Evolutionary conservation across 2,329 filamentous ascomycete species (phyloP), one percentile per base, ranked within the genome.

Genomic region (Apiospora marii): DNA sequence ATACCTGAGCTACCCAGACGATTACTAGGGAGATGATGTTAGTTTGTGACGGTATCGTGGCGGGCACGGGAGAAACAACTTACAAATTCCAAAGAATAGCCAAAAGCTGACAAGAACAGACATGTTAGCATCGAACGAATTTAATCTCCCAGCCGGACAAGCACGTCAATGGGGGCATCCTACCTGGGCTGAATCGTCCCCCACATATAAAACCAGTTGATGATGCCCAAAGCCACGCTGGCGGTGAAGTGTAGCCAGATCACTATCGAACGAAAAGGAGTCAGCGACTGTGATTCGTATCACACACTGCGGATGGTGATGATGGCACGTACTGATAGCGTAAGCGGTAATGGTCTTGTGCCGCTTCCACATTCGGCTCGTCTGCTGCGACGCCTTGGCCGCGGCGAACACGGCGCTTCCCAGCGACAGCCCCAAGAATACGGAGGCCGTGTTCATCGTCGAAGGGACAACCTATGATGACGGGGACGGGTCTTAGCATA

Each of bases 211-310:
- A 81, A 75, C 77, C 78, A 82, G 43, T 76, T 77, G 10, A 79
- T 72, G 5, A 80, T 69, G 14, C 77, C 75, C 69, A 80, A 79
- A 2, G 73, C 69, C 5, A 80, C 41, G 71, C 76, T 80, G 10
- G 78, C 77, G 7, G 74, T 2, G 46, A 79, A 74, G 70, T 82
- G 79, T 16, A 76, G 44, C 81, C 81, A 83, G 48, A 83, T 78
- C 80, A 81, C 79, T 72, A 34, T 34, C 4, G 14, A n/a, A 12
- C 2, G 44, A 12, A 48, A 22, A 10, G 5, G 24, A 3, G 41
- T 68, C 24, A 68, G 67, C 7, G 27, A 10, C 22, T 12, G 46
- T 2, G 37, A 8, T n/a, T 4, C 12, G 30, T 22, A 49, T 3
- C 1, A 10, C n/a, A 19, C 19, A 8, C 3, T 41, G 22, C 10